These are phyloP conservation scores for Sclerotinia glacialis DNA, from an alignment of 2,329 filamentous ascomycete genomes.

Conservation along the genomic window DNA sequence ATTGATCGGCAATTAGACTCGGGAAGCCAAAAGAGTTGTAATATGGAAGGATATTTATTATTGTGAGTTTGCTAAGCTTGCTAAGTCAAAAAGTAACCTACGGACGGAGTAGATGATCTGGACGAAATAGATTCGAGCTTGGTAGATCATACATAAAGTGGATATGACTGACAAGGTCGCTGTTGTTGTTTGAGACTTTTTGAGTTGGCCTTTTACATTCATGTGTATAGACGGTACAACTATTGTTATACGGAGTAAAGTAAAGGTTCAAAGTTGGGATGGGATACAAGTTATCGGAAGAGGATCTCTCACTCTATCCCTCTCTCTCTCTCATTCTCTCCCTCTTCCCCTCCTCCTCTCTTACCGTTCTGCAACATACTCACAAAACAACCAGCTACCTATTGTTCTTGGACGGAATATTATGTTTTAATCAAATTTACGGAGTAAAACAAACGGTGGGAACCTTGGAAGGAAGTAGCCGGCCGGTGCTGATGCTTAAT, in stretches of 20 bases:
- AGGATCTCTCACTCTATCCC: background rate
- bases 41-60: background rate
- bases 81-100: background rate
- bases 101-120: background rate
- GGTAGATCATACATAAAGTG: constrained; percentile 7
- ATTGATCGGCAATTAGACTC: constrained; percentile 13
- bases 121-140: background rate
- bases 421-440: constrained; percentile 5
- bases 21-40: background rate
- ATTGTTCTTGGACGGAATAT: background rate
- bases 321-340: background rate
- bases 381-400: no score
- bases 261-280: background rate
- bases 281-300: background rate
- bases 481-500: constrained; percentile 15
- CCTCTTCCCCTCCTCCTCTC: no score
- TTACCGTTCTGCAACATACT: background rate
- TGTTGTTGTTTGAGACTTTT: background rate
- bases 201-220: constrained; percentile 11
- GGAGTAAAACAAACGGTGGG: constrained; percentile 3
- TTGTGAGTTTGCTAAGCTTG: background rate
- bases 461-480: constrained; percentile 6
- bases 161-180: constrained; percentile 2
- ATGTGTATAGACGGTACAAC: constrained; percentile 7
- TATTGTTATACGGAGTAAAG: background rate